A percentile compares a stretch with the other conserved stretches of the same genome.
Evolutionary conservation across 805 yeast genomes (phyloP).

Genomic region (Wickerhamiella cacticola): DNA sequence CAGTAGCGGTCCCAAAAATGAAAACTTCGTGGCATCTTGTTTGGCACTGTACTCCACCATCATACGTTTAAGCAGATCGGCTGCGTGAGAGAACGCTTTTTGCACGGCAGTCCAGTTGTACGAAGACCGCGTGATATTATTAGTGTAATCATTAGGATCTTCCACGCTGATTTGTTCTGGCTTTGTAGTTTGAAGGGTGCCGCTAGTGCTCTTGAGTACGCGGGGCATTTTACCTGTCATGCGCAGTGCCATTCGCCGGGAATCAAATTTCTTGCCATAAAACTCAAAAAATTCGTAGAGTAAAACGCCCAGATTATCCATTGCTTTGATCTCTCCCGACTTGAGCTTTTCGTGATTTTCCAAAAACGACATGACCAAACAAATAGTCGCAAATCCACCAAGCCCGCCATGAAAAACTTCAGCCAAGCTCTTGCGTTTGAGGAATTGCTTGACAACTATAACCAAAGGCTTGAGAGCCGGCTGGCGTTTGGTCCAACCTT

Average conservation of each 20-base stretch:
- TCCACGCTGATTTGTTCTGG: slow-evolving; percentile 55
- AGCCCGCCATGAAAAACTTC: slow-evolving; percentile 88
- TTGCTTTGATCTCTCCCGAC: slow-evolving; percentile 51
- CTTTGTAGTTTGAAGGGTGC: slow-evolving; percentile 39
- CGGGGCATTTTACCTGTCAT: slow-evolving; percentile 49
- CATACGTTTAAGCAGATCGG: slow-evolving; percentile 19
- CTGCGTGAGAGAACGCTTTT: slow-evolving; percentile 45
- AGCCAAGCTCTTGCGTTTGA: slow-evolving; percentile 63
- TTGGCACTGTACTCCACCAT: slow-evolving; percentile 11
- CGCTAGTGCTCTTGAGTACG: slow-evolving; percentile 43
- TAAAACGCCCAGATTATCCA: slow-evolving; percentile 72
- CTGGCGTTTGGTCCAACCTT: slow-evolving; percentile 56
- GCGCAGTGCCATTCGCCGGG: slow-evolving; percentile 62
- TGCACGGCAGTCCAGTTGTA: slow-evolving; percentile 68
- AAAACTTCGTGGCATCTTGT: neutral
- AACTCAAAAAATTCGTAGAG: slow-evolving; percentile 85
- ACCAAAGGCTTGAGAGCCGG: slow-evolving; percentile 79
- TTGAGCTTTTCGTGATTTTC: slow-evolving; percentile 65
- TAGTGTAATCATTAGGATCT: slow-evolving; percentile 77
- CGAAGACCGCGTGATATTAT: slow-evolving; percentile 77
- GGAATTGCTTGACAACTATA: slow-evolving; percentile 70
- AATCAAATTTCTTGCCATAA: slow-evolving; percentile 81
- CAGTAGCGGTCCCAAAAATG: slow-evolving; percentile 20
- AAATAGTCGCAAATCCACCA: slow-evolving; percentile 90
- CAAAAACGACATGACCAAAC: slow-evolving; percentile 68